Evolutionary conservation across 805 yeast genomes (phyloP).

Genomic region (Barnettozyma salicaria): DNA sequence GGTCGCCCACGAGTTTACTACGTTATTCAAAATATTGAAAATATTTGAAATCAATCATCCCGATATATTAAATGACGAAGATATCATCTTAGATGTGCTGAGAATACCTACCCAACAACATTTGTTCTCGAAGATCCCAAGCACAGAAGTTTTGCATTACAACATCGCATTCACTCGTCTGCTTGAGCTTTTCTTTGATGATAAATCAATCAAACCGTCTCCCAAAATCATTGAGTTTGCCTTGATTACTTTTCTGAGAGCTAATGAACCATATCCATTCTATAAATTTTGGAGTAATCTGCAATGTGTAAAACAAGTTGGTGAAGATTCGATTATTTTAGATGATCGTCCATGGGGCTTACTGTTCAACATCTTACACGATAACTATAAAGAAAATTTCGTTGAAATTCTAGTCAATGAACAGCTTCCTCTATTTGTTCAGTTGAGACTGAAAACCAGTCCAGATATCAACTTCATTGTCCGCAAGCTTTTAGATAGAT

Average conservation of each 20-base stretch:
- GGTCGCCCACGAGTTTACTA: slow-evolving; percentile 6
- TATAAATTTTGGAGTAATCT: slow-evolving; percentile 20
- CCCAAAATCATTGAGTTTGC: slow-evolving; percentile 14
- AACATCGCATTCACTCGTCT: slow-evolving; percentile 12
- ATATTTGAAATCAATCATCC: slow-evolving; percentile 11
- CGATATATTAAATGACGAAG: slow-evolving; percentile 12
- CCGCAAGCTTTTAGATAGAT: slow-evolving; percentile 10
- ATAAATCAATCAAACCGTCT: slow-evolving; percentile 4
- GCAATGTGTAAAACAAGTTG: neutral
- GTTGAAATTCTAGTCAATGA: slow-evolving; percentile 14
- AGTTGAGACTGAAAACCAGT: slow-evolving; percentile 3
- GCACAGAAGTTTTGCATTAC: neutral
- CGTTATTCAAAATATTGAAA: slow-evolving; percentile 13
- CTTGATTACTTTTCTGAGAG: slow-evolving; percentile 17
- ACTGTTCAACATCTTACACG: slow-evolving; percentile 9
- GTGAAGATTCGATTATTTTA: slow-evolving; percentile 2
- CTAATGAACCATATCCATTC: slow-evolving; percentile 14
- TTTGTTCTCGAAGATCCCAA: slow-evolving; percentile 13
- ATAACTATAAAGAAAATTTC: slow-evolving; percentile 16
- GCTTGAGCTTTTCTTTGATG: slow-evolving; percentile 11
- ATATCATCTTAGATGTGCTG: slow-evolving; percentile 12
- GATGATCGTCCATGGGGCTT: slow-evolving; percentile 24
- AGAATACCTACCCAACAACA: slow-evolving; percentile 22
- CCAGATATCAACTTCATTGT: slow-evolving; percentile 5
- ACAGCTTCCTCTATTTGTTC: slow-evolving; percentile 10